These are phyloP conservation scores for Blastocystis sp. DNA, from an alignment of 352 stramenopile species.

Conservation along the genomic window DNA sequence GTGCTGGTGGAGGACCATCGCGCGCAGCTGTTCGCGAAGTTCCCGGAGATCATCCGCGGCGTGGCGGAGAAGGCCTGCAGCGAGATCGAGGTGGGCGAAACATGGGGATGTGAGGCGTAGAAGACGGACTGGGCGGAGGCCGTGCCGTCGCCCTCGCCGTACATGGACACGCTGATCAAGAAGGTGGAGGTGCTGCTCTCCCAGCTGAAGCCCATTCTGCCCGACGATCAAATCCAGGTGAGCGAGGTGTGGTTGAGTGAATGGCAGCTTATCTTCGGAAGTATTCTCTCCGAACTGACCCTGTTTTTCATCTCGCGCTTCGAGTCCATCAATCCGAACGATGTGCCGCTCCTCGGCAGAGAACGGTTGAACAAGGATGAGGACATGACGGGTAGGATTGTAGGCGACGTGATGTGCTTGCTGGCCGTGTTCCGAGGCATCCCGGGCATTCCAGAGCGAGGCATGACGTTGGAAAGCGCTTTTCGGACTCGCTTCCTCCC, in stretches of 20 bases:
- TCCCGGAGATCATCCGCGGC: conserved; percentile 30
- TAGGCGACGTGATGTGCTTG: conserved; percentile 17
- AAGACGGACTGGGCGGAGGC: conserved; percentile 8
- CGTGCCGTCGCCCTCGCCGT: conserved; percentile 2
- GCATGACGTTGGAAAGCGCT: conserved; percentile 17
- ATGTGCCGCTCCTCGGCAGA: neutral
- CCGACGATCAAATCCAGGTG: conserved; percentile 43
- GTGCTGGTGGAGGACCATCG: conserved; percentile 22
- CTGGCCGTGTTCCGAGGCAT: conserved; percentile 30
- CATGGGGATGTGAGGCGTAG: neutral
- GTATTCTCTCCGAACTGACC: conserved; percentile 34
- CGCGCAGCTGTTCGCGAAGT: conserved; percentile 24
- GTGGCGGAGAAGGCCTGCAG: conserved; percentile 37
- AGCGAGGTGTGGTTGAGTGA: too few relatives aligned
- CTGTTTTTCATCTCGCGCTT: conserved; percentile 34
- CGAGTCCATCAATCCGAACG: conserved; percentile 4
- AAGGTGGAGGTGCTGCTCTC: conserved; percentile 42
- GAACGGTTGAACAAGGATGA: neutral
- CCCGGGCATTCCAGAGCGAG: conserved; percentile 23
- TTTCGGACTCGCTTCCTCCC: conserved; percentile 20
- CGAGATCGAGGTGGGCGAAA: conserved; percentile 4
- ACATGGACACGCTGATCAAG: conserved; percentile 49
- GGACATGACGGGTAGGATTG: neutral
- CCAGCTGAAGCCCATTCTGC: conserved; percentile 51
- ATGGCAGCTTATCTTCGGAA: neutral